Evolutionary conservation across 345 rosid species (phyloP), one percentile per base, ranked within the genome.

Genomic region (Lepidium sativum): DNA sequence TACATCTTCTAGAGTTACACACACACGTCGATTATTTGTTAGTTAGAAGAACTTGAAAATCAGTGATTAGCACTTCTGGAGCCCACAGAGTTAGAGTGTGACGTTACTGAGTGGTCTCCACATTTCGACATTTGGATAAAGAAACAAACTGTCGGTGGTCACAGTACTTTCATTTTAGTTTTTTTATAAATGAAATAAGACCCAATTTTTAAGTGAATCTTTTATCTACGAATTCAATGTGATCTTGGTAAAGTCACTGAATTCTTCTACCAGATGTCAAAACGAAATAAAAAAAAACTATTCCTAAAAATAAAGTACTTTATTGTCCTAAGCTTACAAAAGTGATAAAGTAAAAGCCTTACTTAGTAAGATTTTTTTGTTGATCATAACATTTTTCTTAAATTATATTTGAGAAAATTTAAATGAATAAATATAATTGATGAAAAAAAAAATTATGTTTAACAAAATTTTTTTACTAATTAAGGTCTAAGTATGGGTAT

Each of bases 91-190:
- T 18, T 50, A 53, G 41, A 52, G 42, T 20, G 15, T 14, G 63
- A 44, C 56, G 18, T 9, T 17, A n/a, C 17, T 17, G 57, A 47
- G 43, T 21, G 29, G 49, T 47, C 21, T 58, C 44, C 6, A 9
- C n/a, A 54, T 45, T 37, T 57, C 45, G 75, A 45, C 64, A 70
- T 42, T 54, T 71, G 70, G 69, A 63, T 47, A 63, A 20, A 12
- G 52, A 6, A 55, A 32, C 59, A 39, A 69, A 53, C 31, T 12
- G 75, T 71, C 70, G 75, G 75, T 71, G 58, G 70, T 63, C 65
- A 55, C 65, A 27, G 17, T 47, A 1, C 29, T 29, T 35, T 45
- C 35, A 38, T 27, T 54, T 63, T 21, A 42, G 21, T 70, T 60
- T 53, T 61, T 16, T 20, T 15, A 54, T 5, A 13, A 52, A 12